Evolutionary conservation across 2,329 filamentous ascomycete species (phyloP), one percentile per base, ranked within the genome.

Genomic region (Pseudofabraea citricarpa): DNA sequence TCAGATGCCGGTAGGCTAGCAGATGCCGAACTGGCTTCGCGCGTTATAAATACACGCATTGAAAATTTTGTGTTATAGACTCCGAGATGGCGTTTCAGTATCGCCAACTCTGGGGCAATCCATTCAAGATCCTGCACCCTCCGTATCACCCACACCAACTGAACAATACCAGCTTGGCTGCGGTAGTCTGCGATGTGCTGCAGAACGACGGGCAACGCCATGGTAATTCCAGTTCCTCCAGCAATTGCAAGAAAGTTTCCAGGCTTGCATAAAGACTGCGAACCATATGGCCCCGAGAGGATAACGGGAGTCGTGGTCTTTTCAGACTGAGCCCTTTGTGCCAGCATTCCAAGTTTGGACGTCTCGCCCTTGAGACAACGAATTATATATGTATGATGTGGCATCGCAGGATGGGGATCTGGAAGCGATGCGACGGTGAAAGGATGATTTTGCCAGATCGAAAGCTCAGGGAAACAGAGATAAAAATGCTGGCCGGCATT

Each of bases 361-460:
- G 81, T 85, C 59, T 83, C 78, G 9, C 81, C 81, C 0, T 63
- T 63, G 48, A 77, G 77, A 4, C 75, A 76, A 4, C 79, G 68
- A 46, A 83, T 65, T 38, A 81, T 69, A 51, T 81, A 81, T 13
- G 73, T 70, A 50, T 81, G 76, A 29, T 64, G 62, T 8, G 75
- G 68, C 2, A 57, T 50, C 0, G 69, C 63, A 41, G 45, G 45
- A 9, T 51, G 45, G 9, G 44, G 15, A 13, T 37, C 85, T 6
- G 87, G 86, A 1, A 87, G 85, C 48, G 85, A 90, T 23, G 83
- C 82, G 29, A 89, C 71, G 3, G 85, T 87, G 66, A 90, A 88
- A 2, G 86, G 86, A 57, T 90, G 86, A 35, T 82, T 87, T 57
- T 86, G 85, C 80, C 81, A 85, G 53, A 81, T 73, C 49, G 82